Conservation (phyloP, 805 yeast species). For the Phaffomyces antillensis region DNA sequence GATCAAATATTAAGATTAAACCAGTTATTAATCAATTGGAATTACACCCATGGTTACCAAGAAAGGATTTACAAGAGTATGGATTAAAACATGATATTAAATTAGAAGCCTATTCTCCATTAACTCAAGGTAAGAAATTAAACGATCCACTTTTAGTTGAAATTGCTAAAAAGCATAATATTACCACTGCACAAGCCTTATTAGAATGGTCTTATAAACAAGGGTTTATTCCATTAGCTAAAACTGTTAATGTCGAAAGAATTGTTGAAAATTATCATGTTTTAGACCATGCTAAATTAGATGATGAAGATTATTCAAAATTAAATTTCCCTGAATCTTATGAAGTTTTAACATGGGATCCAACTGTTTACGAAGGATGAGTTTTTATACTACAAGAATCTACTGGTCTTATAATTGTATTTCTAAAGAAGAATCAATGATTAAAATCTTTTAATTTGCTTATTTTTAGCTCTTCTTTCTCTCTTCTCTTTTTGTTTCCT, state of each 20-base stretch:
- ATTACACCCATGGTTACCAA: conserved; percentile 22
- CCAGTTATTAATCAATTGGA: conserved; percentile 72
- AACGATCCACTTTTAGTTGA: conserved; percentile 16
- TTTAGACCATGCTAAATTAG: conserved; percentile 37
- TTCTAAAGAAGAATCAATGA: no score
- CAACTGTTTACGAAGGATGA: conserved; percentile 5
- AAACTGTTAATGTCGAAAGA: conserved; percentile 48
- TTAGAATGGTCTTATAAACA: conserved; percentile 69
- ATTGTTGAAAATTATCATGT: conserved; percentile 50
- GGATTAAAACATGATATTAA: conserved; percentile 15
- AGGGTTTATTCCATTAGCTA: conserved; percentile 67
- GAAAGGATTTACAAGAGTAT: conserved; percentile 17
- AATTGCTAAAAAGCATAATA: conserved; percentile 28
- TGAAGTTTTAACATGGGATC: conserved; percentile 67
- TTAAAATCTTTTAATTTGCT: conserved; percentile 16
- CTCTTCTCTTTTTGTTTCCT: conserved; percentile 76
- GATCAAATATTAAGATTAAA: conserved; percentile 42
- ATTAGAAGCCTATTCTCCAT: conserved; percentile 20
- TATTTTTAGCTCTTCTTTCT: conserved; percentile 67
- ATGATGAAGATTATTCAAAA: conserved; percentile 31
- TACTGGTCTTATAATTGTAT: no score
- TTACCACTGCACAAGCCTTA: conserved; percentile 54
- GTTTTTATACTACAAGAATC: no score
- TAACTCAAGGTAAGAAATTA: conserved; percentile 17
- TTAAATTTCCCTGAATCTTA: conserved; percentile 46